Base-by-base conservation (phyloP, 2,329 filamentous ascomycete genomes). In the Ceratocystis cacaofunesta region DNA sequence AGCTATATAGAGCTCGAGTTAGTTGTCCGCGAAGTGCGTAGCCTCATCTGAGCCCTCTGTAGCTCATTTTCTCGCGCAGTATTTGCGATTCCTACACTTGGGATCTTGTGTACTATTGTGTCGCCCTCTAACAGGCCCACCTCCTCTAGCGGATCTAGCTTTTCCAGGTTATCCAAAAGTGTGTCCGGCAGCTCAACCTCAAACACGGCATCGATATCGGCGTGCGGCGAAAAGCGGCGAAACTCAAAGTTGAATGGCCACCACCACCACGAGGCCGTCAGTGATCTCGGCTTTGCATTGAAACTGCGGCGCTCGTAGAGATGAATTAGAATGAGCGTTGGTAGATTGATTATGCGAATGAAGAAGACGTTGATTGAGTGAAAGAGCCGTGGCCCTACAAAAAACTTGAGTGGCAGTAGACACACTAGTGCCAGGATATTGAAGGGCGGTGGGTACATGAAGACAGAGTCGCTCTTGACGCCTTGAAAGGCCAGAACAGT, bases 401-500 rank as follows among this genome's bases (percentile, higher is more conserved):
- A 69, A 69, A 85, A 80, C 70, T 87, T 88, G 30, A 89, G 74
- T 0, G 87, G 87, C 0, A 89, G 78, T 32, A 89, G 76, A 41
- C 85, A 71, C 30, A 83, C 65, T 19, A 89, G 76, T 1, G 86
- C 87, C 17, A 86, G 72, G 36, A 90, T 79, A 70, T 90, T 90
- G 73, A 88, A 86, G 0, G 86, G 86, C 0, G 86, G 86, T 12
- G 83, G 81, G 71, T 88, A 88, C 12, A 84, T 79, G 71, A 88
- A 88, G 41, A 89, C 80, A 6, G 85, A 83, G 70, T 89, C 86
- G 55, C 80, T 84, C 73, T 89, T 89, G 69, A 89, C 87, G 36
- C 86, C 86, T 74, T 89, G 86, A 68, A 89, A 87, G 0, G 86
- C 89, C 17, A 89, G 76, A 7, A 90, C 87, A 0, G 86, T 84